Base-by-base conservation (phyloP, 108 stramenopile species). In the Hondaea fermentalgiana region DNA sequence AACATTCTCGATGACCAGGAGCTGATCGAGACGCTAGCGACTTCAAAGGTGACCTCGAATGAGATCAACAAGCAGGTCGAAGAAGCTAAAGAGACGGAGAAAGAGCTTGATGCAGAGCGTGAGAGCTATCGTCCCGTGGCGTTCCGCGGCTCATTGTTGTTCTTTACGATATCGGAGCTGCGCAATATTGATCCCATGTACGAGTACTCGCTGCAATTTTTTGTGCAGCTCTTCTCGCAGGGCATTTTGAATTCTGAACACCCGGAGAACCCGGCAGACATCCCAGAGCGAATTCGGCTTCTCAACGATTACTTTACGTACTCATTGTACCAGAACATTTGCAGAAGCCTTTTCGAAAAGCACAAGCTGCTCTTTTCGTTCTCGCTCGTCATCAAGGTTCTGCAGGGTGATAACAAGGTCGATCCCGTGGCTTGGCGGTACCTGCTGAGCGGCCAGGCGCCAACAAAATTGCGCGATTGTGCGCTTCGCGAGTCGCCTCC, bases 341-440 rank as follows among this genome's bases (percentile, higher is more conserved):
- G 95, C 87, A 72, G 95, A 25, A 91, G 91, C 14, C 91, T 95
- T 83, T 95, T 95, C 92, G 95, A 95, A 91, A 42, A n/a, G 44
- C 93, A 95, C 94, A 95, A 95, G 89, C 92, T 95, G 53, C 94
- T 95, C 47, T 95, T 94, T 87, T 90, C 89, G 12, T 95, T 95
- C 72, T 91, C 93, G 21, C 60, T 94, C 28, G 89, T 92, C n/a
- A 87, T 91, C 49, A 94, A 94, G 89, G 93, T 95, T 53, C 72
- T 89, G 88, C 72, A 93, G 76, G 94, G 94, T 14, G 92, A 93
- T 49, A 90, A 72, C 8, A 89, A 89, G 58, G 64, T 95, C 16
- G 92, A 94, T 72, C 69, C 72, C 5, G 72, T 35, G 23, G 93
- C 93, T 69, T 95, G 93, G 92, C 92, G 94, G 45, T 94, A 92